Evolutionary conservation across 345 rosid species (phyloP).

Genomic region (Aethionema arabicum): DNA sequence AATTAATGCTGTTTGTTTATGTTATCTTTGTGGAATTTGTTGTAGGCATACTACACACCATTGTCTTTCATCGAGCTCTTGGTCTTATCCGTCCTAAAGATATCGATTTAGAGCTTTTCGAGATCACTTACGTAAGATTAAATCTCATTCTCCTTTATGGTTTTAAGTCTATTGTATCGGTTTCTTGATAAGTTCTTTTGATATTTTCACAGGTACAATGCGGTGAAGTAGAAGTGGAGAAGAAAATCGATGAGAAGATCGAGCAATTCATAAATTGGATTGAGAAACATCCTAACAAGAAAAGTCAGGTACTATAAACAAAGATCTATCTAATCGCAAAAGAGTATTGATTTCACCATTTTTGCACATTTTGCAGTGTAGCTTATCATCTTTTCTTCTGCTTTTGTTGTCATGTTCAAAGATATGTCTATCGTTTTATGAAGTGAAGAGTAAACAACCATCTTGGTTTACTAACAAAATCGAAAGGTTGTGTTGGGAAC

Average conservation of each 20-base stretch:
- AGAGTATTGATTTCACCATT: background rate
- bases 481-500: conserved; percentile 80
- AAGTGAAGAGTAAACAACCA: conserved; percentile 79
- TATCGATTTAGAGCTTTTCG: conserved; percentile 84
- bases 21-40: background rate
- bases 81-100: conserved; percentile 95
- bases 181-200: conserved; percentile 12
- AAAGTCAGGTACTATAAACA: conserved; percentile 63
- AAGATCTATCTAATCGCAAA: no score
- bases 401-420: conserved; percentile 32
- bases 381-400: background rate
- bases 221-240: conserved; percentile 80
- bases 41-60: conserved; percentile 85
- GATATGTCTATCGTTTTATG: conserved; percentile 91
- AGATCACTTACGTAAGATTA: conserved; percentile 71
- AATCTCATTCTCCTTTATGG: background rate
- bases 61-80: conserved; percentile 88
- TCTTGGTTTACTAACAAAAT: conserved; percentile 82
- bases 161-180: background rate
- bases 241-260: conserved; percentile 91
- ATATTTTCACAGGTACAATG: conserved; percentile 66
- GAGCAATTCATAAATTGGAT: conserved; percentile 89
- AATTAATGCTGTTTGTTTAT: no score
- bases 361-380: background rate
- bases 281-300: conserved; percentile 94